These are phyloP conservation scores for Cenchrus americanus DNA, from an alignment of 176 grass and related monocot species.

Conservation along the genomic window DNA sequence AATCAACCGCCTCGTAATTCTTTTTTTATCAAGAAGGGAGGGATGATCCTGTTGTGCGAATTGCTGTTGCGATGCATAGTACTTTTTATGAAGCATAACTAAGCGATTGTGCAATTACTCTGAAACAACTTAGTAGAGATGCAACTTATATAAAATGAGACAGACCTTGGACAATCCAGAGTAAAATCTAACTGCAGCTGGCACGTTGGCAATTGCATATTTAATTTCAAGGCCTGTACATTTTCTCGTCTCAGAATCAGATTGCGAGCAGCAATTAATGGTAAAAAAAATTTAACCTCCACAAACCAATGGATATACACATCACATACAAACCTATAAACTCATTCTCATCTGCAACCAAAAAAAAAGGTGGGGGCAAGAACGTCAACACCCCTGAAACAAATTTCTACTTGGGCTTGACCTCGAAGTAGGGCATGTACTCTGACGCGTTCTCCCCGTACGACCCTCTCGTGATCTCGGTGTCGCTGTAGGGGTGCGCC, in stretches of 20 bases:
- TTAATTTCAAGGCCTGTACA: conserved; percentile 10
- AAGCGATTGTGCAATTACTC: no score
- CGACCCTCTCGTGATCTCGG: conserved; percentile 39
- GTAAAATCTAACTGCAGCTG: no score
- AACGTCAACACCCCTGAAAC: neutral
- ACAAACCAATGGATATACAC: neutral
- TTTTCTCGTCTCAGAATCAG: neutral
- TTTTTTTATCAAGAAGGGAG: no score
- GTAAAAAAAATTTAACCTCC: neutral
- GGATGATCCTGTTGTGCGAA: no score
- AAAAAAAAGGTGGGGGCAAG: neutral
- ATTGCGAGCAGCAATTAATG: neutral
- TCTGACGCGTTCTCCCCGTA: conserved; percentile 39
- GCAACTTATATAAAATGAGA: no score
- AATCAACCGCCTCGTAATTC: no score
- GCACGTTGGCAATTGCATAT: neutral
- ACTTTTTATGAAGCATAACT: no score
- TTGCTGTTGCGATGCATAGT: no score
- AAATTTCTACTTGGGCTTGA: conserved; percentile 51
- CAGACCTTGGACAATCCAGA: no score
- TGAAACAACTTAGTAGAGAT: no score
- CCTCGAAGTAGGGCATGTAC: conserved; percentile 56
- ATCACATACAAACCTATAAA: neutral
- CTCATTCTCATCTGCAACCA: neutral
- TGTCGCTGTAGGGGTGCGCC: conserved; percentile 46